Evolutionary conservation across 768 basidiomycete species (phyloP).

Genomic region (Rhizopogon roseolus): DNA sequence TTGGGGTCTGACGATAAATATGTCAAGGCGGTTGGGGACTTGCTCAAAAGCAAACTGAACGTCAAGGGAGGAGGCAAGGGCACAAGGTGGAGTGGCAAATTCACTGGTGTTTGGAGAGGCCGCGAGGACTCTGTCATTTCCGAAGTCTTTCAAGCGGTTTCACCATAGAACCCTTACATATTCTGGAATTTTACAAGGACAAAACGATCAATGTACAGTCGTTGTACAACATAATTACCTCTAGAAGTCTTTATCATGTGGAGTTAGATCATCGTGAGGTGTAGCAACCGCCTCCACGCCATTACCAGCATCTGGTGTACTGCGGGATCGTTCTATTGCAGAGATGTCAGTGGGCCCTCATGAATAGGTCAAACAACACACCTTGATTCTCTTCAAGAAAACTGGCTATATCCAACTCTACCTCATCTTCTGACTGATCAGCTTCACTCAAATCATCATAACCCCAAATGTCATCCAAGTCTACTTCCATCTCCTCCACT

Average conservation of each 20-base stretch:
- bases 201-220: conserved; percentile 2
- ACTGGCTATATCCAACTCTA: conserved; percentile 20
- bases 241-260: neutral
- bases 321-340: neutral
- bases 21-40: conserved; percentile 57
- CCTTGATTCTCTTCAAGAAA: conserved; percentile 10
- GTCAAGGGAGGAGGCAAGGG: conserved; percentile 82
- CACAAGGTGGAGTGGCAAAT: conserved; percentile 71
- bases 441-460: conserved; percentile 6
- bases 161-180: conserved; percentile 3
- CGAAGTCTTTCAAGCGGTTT: conserved; percentile 12
- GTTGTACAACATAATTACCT: neutral
- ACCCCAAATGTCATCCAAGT: conserved; percentile 14
- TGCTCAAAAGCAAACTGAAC: conserved; percentile 48
- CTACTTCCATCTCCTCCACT: conserved; percentile 36
- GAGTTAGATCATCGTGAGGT: neutral
- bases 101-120: conserved; percentile 37
- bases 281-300: neutral
- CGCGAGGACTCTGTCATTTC: conserved; percentile 15
- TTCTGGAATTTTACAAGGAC: conserved; percentile 2
- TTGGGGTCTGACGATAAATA: conserved; percentile 55
- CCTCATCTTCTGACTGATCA: conserved; percentile 37
- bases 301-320: neutral
- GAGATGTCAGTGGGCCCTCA: neutral
- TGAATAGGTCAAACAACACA: neutral